Base-by-base conservation (phyloP, 2,329 filamentous ascomycete genomes). In the Alternaria incomplexa region DNA sequence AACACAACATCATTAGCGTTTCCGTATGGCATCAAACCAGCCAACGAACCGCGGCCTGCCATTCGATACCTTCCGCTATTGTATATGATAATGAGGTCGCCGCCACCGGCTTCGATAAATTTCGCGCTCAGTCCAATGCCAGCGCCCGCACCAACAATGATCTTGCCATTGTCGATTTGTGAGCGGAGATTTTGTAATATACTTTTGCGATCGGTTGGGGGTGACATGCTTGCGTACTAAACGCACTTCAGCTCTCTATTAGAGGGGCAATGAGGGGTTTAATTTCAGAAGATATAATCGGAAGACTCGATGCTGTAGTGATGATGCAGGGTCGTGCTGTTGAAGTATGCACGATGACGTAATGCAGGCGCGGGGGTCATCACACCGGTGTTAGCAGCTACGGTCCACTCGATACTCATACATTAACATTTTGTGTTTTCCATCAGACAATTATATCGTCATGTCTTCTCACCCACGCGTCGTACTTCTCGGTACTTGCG, bases 11-110 rank as follows among this genome's bases (percentile, higher is more conserved):
- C 86, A 70, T 92, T 91, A 5, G 90, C 89, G 72, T 91, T 89
- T 5, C 88, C 87, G 73, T 90, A 92, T 0, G 90, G 89, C 88
- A 91, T 90, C 53, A 91, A 78, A 0, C 90, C 90, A 0, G 90
- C 89, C 11, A 92, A 78, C 1, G 89, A 91, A 0, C 90, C 90
- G 45, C 88, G 83, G 0, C 90, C 90, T 0, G 89, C 90, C 90
- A 93, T 92, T 10, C 90, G 87, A 74, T 90, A 92, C 5, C 90
- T 85, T 0, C 90, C 90, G 40, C 87, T 89, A 77, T 92, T 92
- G 82, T 92, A 92, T 69, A 92, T 85, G 65, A 91, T 88, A 72
- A 92, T 91, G 45, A 92, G 81, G 70, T 92, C 89, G 13, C 86
- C 88, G 63, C 89, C 89, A 40, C 90, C 90, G 48, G 85, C 84